A percentile compares a stretch with the other conserved stretches of the same genome.
Conservation (phyloP, 2,329 filamentous ascomycete species). For the Fusarium heterosporum region DNA sequence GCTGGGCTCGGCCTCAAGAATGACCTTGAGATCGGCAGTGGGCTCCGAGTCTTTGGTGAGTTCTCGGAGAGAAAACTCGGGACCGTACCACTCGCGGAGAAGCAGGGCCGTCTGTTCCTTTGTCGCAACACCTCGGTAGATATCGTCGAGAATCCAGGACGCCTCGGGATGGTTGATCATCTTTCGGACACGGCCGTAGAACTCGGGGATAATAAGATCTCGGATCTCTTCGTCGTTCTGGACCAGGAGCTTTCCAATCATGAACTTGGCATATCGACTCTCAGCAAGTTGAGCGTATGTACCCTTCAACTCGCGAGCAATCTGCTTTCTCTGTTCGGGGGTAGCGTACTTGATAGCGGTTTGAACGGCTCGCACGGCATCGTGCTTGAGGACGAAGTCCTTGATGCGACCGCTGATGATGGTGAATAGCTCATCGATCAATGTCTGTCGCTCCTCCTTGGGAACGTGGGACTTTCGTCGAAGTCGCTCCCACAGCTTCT, state of each 20-base stretch:
- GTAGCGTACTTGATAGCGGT: constrained; percentile 97
- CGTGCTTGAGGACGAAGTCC: constrained; percentile 98
- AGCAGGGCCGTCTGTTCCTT: constrained; percentile 86
- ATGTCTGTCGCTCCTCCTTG: constrained; percentile 84
- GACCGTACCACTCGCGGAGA: constrained; percentile 94
- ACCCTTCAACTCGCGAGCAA: constrained; percentile 87
- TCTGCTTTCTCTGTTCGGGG: constrained; percentile 83
- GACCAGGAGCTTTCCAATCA: constrained; percentile 95
- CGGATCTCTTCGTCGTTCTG: constrained; percentile 89
- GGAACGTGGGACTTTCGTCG: constrained; percentile 94
- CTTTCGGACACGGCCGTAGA: constrained; percentile 92
- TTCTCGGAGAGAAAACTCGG: constrained; percentile 88
- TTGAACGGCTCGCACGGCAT: constrained; percentile 95
- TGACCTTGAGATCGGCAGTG: constrained; percentile 77
- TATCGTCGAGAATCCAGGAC: constrained; percentile 97
- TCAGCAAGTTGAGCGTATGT: constrained; percentile 88
- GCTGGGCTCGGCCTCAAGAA: constrained; percentile 81
- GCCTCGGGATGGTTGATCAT: constrained; percentile 97
- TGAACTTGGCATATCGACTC: constrained; percentile 96
- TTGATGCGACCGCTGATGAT: constrained; percentile 93
- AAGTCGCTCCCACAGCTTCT: constrained; percentile 97
- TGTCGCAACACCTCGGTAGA: constrained; percentile 90
- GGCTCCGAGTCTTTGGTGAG: constrained; percentile 64
- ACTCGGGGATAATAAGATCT: constrained; percentile 91
- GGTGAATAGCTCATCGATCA: constrained; percentile 89